These are phyloP conservation scores for Gossypium lobatum DNA, from an alignment of 441 rosid genomes.

Conservation along the genomic window DNA sequence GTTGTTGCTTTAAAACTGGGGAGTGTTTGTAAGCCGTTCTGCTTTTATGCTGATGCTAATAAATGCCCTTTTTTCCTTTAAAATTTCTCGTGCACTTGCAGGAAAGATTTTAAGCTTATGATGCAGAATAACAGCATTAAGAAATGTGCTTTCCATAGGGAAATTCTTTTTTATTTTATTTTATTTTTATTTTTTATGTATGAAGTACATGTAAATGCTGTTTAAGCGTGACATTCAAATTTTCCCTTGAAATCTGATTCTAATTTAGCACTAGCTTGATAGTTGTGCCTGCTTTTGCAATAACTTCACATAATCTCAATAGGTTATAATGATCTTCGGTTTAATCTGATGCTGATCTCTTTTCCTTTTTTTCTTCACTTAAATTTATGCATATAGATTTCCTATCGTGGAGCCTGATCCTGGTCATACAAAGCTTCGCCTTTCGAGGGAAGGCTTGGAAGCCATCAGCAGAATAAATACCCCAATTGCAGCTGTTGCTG, in stretches of 20 bases:
- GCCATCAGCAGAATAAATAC: conserved; percentile 74
- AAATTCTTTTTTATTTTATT: background rate
- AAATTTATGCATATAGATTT: conserved; percentile 47
- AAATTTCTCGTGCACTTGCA: background rate
- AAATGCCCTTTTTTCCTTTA: background rate
- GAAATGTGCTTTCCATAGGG: background rate
- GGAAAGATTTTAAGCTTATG: background rate
- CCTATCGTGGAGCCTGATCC: conserved; percentile 97
- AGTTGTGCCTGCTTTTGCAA: conserved; percentile 1
- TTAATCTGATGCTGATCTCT: conserved; percentile 14
- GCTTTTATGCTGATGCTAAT: background rate
- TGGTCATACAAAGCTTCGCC: conserved; percentile 93
- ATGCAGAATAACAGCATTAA: conserved; percentile 1
- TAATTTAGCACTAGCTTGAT: background rate
- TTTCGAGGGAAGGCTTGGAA: conserved; percentile 83
- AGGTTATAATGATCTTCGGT: background rate
- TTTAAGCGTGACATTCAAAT: background rate
- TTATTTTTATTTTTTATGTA: background rate
- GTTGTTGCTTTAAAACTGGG: conserved; percentile 1
- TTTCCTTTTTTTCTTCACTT: background rate
- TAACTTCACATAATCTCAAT: background rate
- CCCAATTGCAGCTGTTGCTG: conserved; percentile 95
- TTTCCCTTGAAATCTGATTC: background rate
- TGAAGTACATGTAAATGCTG: background rate
- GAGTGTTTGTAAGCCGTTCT: background rate